A percentile compares a stretch with the other conserved stretches of the same genome.
phyloP scores from a whole-genome alignment of 2,329 filamentous ascomycete species.

The Sarocladium oryzae region DNA sequence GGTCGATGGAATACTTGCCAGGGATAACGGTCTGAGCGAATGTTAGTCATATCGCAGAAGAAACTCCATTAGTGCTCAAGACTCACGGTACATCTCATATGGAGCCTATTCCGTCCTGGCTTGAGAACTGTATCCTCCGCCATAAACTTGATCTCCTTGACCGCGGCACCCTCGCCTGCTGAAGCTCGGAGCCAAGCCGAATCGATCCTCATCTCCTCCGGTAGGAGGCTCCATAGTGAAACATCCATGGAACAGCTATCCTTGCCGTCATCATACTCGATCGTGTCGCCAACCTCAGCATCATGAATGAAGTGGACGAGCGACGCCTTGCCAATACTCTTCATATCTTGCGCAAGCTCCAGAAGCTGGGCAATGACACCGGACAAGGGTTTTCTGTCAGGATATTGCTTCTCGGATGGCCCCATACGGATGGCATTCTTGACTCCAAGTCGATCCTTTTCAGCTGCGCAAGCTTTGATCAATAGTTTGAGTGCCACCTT shows the following conservation, averaged over 20 bases:
- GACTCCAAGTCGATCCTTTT: conserved; percentile 41
- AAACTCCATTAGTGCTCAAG: background rate
- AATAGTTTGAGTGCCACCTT: conserved; percentile 68
- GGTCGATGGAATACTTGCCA: conserved; percentile 70
- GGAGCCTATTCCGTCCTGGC: conserved; percentile 41
- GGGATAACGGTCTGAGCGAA: conserved; percentile 51
- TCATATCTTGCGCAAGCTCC: conserved; percentile 37
- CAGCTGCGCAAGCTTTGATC: conserved; percentile 54
- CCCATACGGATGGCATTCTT: conserved; percentile 18
- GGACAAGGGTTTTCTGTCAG: conserved; percentile 33
- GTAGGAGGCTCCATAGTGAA: conserved; percentile 63
- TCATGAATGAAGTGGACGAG: conserved; percentile 69
- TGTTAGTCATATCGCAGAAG: conserved; percentile 20
- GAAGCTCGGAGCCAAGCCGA: conserved; percentile 58
- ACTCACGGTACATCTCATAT: conserved; percentile 30
- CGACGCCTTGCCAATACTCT: conserved; percentile 58
- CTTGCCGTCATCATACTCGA: conserved; percentile 60
- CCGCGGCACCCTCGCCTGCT: conserved; percentile 45
- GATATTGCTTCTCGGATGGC: conserved; percentile 10
- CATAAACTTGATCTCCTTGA: conserved; percentile 48
- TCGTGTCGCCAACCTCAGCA: conserved; percentile 59
- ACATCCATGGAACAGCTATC: conserved; percentile 72
- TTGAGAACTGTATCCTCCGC: conserved; percentile 25
- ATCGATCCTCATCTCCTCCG: conserved; percentile 62
- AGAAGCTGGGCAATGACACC: conserved; percentile 41